Evolutionary conservation across 805 yeast genomes (phyloP).

Genomic region (Nakazawaea holstii): DNA sequence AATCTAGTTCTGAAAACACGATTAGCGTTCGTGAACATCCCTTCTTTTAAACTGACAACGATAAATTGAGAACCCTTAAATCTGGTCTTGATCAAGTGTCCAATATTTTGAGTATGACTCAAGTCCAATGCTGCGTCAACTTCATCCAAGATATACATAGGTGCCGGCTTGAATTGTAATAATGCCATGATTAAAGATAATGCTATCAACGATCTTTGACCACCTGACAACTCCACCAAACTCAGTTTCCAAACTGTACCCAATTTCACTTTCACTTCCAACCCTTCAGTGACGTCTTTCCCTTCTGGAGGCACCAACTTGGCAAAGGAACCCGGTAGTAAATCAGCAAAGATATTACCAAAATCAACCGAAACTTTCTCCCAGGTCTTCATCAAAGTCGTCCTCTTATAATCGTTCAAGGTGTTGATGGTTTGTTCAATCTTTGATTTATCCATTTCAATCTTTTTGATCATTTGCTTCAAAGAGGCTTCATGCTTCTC

Average conservation of each 20-base stretch:
- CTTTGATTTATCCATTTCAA: slow-evolving; percentile 83
- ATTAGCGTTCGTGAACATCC: slow-evolving; percentile 97
- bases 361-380: slow-evolving; percentile 82
- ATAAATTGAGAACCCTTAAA: slow-evolving; percentile 95
- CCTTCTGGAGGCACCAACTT: slow-evolving; percentile 78
- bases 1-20: slow-evolving; percentile 89
- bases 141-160: slow-evolving; percentile 96
- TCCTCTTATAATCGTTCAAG: slow-evolving; percentile 78
- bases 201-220: slow-evolving; percentile 93
- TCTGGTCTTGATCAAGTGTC: slow-evolving; percentile 90
- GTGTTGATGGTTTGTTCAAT: slow-evolving; percentile 83
- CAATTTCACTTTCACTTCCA: slow-evolving; percentile 82
- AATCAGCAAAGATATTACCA: slow-evolving; percentile 83
- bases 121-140: slow-evolving; percentile 98
- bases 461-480: slow-evolving; percentile 75
- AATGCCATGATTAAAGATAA: slow-evolving; percentile 87
- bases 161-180: slow-evolving; percentile 94
- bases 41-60: slow-evolving; percentile 94
- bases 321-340: slow-evolving; percentile 86
- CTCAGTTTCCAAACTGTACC: slow-evolving; percentile 94
- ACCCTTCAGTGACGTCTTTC: slow-evolving; percentile 82
- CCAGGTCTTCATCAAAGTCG: slow-evolving; percentile 80
- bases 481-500: slow-evolving; percentile 80
- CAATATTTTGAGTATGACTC: slow-evolving; percentile 96
- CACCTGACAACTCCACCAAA: slow-evolving; percentile 92